Evolutionary conservation across 176 grass and related monocot species (phyloP).

Genomic region (Aegilops sharonensis): DNA sequence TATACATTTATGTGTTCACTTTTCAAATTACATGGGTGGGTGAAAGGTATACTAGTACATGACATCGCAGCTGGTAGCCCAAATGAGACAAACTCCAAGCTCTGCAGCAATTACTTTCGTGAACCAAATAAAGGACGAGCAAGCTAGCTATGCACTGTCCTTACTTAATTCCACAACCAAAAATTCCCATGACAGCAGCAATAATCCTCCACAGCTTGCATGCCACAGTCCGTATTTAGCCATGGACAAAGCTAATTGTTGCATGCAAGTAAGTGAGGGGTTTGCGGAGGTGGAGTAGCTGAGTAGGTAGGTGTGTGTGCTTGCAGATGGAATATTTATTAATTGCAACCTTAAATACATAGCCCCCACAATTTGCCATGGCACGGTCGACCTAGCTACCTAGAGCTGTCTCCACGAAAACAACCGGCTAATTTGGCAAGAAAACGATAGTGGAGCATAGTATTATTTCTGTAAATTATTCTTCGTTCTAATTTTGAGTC

Average conservation of each 20-base stretch:
- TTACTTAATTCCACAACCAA: neutral
- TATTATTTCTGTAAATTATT: neutral
- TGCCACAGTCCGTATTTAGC: neutral
- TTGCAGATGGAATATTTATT: neutral
- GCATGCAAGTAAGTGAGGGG: neutral
- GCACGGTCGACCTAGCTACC: neutral
- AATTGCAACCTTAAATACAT: neutral
- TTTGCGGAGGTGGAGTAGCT: neutral
- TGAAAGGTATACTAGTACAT: neutral
- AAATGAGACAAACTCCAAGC: constrained; percentile 7
- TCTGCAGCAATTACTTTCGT: neutral
- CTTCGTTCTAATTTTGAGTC: too few species aligned
- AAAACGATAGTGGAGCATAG: neutral
- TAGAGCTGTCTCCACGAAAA: neutral
- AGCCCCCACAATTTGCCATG: neutral
- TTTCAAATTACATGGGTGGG: neutral
- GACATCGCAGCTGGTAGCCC: neutral
- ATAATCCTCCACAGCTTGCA: neutral
- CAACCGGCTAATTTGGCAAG: neutral
- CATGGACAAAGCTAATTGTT: neutral
- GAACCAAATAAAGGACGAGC: constrained; percentile 2
- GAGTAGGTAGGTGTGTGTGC: neutral
- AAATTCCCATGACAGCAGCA: neutral
- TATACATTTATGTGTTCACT: neutral
- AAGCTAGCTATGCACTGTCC: neutral